These are phyloP conservation scores for Xylariaceae sp. DNA, from an alignment of 2,329 filamentous ascomycete species.

Conservation along the genomic window DNA sequence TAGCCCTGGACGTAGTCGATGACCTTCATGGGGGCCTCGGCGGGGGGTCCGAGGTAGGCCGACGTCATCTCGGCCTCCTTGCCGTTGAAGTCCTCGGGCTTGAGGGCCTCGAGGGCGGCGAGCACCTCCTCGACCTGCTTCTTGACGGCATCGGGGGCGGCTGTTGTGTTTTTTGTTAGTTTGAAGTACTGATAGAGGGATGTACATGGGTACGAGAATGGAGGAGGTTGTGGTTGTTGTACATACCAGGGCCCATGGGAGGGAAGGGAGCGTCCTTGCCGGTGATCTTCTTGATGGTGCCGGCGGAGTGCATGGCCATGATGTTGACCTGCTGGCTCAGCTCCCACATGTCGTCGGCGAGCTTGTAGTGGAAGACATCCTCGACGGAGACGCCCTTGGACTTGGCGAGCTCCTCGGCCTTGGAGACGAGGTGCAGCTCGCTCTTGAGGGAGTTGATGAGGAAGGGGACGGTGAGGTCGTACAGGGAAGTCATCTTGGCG, in stretches of 20 bases:
- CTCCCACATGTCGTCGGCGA: constrained; percentile 41
- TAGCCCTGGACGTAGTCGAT: constrained; percentile 44
- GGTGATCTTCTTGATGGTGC: constrained; percentile 30
- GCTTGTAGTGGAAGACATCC: constrained; percentile 29
- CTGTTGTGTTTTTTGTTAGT: constrained; percentile 5
- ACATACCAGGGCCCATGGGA: constrained; percentile 28
- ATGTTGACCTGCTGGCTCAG: constrained; percentile 39
- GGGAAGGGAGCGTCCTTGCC: constrained; percentile 28
- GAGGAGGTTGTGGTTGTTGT: no score
- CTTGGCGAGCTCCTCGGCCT: constrained; percentile 33
- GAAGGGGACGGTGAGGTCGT: constrained; percentile 36
- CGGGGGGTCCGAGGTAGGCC: constrained; percentile 6
- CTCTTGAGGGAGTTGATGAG: constrained; percentile 31
- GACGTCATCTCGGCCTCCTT: constrained; percentile 21
- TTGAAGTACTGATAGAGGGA: background rate
- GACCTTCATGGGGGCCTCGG: constrained; percentile 24
- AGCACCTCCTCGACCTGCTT: constrained; percentile 31
- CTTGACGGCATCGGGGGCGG: constrained; percentile 32
- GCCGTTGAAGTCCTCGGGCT: constrained; percentile 32
- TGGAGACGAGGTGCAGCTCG: constrained; percentile 34
- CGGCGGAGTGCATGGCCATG: constrained; percentile 22
- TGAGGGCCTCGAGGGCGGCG: constrained; percentile 24
- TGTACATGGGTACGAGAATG: background rate
- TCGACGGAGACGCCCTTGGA: constrained; percentile 19
- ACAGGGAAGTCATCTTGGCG: constrained; percentile 34